Percentiles rank a stretch among this genome's conserved stretches.
phyloP scores from a whole-genome alignment of 192 early-diverging fungal species.

The Backusella psychrophila region DNA sequence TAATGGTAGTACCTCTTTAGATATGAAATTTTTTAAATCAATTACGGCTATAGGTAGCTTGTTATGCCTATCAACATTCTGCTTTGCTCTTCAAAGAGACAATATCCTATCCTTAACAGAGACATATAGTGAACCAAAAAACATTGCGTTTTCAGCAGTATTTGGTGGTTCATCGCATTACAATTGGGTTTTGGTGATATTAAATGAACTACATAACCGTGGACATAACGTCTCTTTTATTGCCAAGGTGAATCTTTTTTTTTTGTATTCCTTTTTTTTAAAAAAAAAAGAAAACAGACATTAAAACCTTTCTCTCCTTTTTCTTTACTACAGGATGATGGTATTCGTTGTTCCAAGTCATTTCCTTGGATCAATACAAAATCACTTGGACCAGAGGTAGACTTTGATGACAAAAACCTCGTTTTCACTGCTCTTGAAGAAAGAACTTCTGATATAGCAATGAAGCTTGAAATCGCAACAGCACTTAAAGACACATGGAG shows the following conservation, averaged over 20 bases:
- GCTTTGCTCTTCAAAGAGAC: background rate
- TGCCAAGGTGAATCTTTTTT: background rate
- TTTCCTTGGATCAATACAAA: background rate
- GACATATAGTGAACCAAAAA: background rate
- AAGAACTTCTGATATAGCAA: background rate
- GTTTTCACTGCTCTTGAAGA: background rate
- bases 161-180: background rate
- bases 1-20: background rate
- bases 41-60: background rate
- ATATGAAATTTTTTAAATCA: background rate
- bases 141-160: background rate
- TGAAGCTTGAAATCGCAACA: background rate
- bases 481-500: background rate
- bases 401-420: background rate
- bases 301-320: background rate
- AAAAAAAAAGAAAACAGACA: too few species aligned
- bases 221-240: constrained; percentile 1
- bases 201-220: background rate
- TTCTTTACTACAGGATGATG: background rate
- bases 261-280: too few species aligned
- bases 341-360: too few species aligned
- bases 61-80: background rate
- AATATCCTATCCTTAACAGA: background rate
- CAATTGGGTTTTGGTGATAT: background rate
- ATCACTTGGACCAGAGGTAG: background rate